These are phyloP conservation scores for Agapanthus africanus DNA, from an alignment of 106 monocot species.

Conservation along the genomic window DNA sequence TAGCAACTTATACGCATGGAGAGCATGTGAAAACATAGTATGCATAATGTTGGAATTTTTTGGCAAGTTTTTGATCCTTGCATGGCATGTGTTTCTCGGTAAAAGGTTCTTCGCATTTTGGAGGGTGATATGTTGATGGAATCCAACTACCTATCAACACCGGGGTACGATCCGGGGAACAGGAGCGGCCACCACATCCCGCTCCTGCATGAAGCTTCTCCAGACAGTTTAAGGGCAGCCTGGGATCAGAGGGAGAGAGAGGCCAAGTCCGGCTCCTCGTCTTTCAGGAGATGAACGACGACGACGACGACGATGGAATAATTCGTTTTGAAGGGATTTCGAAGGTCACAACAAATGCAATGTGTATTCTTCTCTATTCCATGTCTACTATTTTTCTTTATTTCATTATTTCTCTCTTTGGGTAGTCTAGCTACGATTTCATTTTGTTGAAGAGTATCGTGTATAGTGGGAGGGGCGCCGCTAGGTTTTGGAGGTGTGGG, in stretches of 20 bases:
- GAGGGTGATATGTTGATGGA: constrained; percentile 62
- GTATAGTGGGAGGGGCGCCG: not conserved
- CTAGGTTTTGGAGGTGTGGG: not conserved
- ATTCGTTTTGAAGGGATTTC: too few species aligned
- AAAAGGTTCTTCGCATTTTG: constrained; percentile 63
- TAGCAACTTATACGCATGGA: too few species aligned
- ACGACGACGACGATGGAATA: too few species aligned
- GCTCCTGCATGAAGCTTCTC: too few species aligned
- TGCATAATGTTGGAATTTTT: too few species aligned
- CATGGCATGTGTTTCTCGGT: not conserved
- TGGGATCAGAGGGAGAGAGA: too few species aligned
- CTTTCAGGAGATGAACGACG: too few species aligned
- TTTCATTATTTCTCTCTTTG: not conserved
- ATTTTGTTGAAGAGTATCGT: not conserved
- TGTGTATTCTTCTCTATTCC: not conserved
- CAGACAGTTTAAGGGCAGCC: too few species aligned
- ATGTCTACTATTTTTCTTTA: not conserved
- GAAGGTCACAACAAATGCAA: not conserved
- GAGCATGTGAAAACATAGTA: too few species aligned
- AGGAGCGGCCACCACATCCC: constrained; percentile 30
- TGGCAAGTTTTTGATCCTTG: too few species aligned
- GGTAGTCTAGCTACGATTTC: not conserved
- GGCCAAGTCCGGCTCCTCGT: too few species aligned
- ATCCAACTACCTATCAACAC: constrained; percentile 33
- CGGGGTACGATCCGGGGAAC: constrained; percentile 32